Base-by-base conservation (phyloP, 768 basidiomycete species). In the Podaxis rugospora region DNA sequence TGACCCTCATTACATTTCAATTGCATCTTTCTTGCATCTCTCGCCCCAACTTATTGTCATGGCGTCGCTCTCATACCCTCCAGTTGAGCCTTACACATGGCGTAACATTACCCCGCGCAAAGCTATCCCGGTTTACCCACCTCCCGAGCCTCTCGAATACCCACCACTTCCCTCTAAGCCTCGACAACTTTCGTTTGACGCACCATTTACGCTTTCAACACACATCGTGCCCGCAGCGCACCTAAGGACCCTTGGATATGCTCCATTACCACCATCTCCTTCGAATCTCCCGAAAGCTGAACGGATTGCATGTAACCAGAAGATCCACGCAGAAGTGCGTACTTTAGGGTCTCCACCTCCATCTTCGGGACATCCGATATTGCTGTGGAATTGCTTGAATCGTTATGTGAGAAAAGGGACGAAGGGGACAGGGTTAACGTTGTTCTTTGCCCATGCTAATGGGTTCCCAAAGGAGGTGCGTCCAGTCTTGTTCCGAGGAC, bases 381-480 rank as follows among this genome's bases (percentile, higher is more conserved):
- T 82, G 3, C 70, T 93, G 55, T 92, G 90, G 89, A 86, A 82
- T 55, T 86, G 83, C 55, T 68, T 87, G 36, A 92, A 94, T 67
- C 83, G 92, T 44, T 93, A 89, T 69, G 80, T 82, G 28, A 77
- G 77, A 66, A 72, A 70, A 47, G 75, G 69, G 6, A 61, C 55
- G 35, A 63, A 57, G 44, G 69, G 67, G 23, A 73, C 74, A 11
- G 84, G 88, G 0, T 55, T 90, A 9, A 95, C 92, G 0, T 71
- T 95, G 55, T 82, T 95, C 63, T 76, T 91, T 51, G 83, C 84
- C 3, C 94, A 95, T 70, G 92, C 92, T 2, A 95, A 92, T 71
- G 93, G 95, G 1, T 89, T 95, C 66, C 84, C 83, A 51, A 95
- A 95, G 70, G 93, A 95, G 85, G 91, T 86, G 56, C 51, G 83